Evolutionary conservation across 2,329 filamentous ascomycete genomes (phyloP), one percentile per base, ranked within the genome.

Genomic region (Periconia digitata): DNA sequence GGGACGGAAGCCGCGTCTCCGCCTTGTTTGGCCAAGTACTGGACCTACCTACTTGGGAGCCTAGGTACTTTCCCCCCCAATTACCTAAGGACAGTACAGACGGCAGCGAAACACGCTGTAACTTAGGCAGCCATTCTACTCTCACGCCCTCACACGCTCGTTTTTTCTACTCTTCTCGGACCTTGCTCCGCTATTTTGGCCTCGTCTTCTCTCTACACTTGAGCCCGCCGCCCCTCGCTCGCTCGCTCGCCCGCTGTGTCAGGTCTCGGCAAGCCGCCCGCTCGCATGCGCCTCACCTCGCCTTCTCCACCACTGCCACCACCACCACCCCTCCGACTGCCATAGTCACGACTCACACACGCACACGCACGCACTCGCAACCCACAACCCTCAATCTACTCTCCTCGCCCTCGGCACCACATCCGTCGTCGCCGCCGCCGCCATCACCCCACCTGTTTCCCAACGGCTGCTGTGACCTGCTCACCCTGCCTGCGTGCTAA

Each of bases 191-290:
- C 34, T 23, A 21, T 2, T 16, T 32, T 21, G 21, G 24, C 24
- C 24, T 22, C 39, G 18, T 4, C 13, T 44, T 35, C 20, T 20
- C 40, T n/a, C 24, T 18, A 22, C 37, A 21, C 8, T 40, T 16
- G 35, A 20, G 35, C 35, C 3, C 35, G 27, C 27, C n/a, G 27
- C 27, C 27, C 12, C 6, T 15, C n/a, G 27, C 27, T 15, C 27
- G n/a, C 27, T 32, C 10, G 27, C 27, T 10, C 27, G 4, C 27
- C 12, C 27, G 12, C 27, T 32, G n/a, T 5, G n/a, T 15, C 27
- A 10, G 4, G 12, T 61, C 46, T 54, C 55, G 60, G 56, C 61
- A 67, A 63, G 66, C 60, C 58, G 66, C 60, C 58, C 61, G 52
- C 58, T 57, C 60, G 56, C 63, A 65, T 59, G 56, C 64, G 59